These are phyloP conservation scores for Aaosphaeria pasadenensis DNA, from an alignment of 2,329 filamentous ascomycete species.

Conservation along the genomic window DNA sequence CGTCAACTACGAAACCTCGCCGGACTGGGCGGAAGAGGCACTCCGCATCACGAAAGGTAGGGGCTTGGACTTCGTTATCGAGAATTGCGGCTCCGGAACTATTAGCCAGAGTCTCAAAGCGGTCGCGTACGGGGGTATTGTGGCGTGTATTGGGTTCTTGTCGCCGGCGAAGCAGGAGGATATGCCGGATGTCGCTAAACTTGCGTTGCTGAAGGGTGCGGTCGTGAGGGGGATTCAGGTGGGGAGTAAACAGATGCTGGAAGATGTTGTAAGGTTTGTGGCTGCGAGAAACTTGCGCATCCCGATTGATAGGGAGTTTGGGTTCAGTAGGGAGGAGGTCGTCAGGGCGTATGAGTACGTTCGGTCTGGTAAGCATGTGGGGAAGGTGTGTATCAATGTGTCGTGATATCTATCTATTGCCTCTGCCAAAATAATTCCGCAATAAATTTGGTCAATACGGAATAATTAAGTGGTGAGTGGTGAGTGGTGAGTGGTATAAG, in stretches of 20 bases:
- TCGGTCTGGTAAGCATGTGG: too few relatives aligned
- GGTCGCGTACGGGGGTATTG: conserved; percentile 45
- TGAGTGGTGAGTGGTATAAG: too few relatives aligned
- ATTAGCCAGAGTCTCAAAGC: conserved; percentile 45
- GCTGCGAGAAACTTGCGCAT: conserved; percentile 22
- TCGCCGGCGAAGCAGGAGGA: conserved; percentile 17
- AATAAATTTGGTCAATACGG: too few relatives aligned
- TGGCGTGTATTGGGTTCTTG: conserved; percentile 46
- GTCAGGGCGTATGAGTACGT: too few relatives aligned
- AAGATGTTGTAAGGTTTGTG: conserved; percentile 33
- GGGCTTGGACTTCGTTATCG: conserved; percentile 45
- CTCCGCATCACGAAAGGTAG: conserved; percentile 42
- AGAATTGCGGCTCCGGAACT: conserved; percentile 36
- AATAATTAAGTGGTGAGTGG: too few relatives aligned
- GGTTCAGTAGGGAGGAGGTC: too few relatives aligned
- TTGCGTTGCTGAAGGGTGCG: conserved; percentile 26
- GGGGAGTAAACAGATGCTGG: conserved; percentile 53
- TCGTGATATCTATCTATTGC: too few relatives aligned
- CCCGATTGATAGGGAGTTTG: conserved; percentile 17
- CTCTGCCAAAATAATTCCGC: too few relatives aligned
- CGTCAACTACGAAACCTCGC: conserved; percentile 50
- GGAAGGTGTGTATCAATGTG: too few relatives aligned
- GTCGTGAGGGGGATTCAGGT: conserved; percentile 53
- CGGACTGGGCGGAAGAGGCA: conserved; percentile 48
- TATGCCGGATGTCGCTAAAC: conserved; percentile 30